A percentile compares a stretch with the other conserved stretches of the same genome.
phyloP scores from a whole-genome alignment of 495 filamentous ascomycete species.

The Hypoxylon fuscum region DNA sequence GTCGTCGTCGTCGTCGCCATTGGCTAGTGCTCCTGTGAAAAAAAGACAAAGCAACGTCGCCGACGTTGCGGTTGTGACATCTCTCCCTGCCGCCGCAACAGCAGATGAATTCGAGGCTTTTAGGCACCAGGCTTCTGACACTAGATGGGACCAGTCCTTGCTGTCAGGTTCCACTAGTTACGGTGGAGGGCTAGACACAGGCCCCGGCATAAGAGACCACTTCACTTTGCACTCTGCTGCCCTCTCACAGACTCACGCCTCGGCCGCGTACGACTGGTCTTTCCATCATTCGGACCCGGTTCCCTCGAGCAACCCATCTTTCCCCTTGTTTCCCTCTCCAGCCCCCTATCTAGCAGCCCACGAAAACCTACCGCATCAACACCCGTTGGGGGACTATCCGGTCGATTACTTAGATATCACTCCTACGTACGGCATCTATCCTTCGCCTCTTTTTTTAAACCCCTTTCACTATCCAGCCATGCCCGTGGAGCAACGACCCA shows the following conservation, averaged over 20 bases:
- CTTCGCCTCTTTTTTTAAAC: constrained; percentile 1
- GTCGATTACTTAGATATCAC: neutral
- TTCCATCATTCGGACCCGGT: neutral
- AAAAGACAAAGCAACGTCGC: constrained; percentile 17
- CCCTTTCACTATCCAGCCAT: neutral
- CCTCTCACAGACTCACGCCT: constrained; percentile 18
- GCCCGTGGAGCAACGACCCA: neutral
- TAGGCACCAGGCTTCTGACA: constrained; percentile 12
- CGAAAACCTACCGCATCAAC: neutral
- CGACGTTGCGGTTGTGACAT: constrained; percentile 15
- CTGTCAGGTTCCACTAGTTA: constrained; percentile 2
- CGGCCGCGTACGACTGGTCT: constrained; percentile 14
- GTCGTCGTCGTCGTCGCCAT: constrained; percentile 18
- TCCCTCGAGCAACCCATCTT: neutral
- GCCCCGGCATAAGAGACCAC: constrained; percentile 14
- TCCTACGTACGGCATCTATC: neutral
- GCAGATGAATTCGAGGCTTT: constrained; percentile 3
- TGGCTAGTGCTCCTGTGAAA: constrained; percentile 8
- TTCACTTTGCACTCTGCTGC: constrained; percentile 17
- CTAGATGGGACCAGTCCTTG: constrained; percentile 16
- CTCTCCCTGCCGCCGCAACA: constrained; percentile 10
- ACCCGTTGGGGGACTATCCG: neutral
- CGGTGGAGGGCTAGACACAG: constrained; percentile 15
- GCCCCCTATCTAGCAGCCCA: constrained; percentile 8
- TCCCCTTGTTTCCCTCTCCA: neutral